Evolutionary conservation across 176 grass and related monocot genomes (phyloP), one percentile per base, ranked within the genome.

Genomic region (Ensete glaucum): DNA sequence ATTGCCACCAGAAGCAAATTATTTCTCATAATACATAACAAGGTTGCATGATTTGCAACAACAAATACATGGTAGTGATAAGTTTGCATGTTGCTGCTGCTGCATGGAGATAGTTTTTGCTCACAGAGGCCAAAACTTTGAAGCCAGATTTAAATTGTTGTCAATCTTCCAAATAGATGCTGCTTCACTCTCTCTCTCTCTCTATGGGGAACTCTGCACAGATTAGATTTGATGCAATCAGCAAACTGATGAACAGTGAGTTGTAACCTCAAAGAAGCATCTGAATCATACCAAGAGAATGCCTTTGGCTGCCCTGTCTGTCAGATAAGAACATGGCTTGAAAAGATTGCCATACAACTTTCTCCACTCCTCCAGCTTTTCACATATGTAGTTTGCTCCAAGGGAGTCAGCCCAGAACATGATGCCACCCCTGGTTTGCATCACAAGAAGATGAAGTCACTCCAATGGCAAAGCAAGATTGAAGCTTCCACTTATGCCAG

Each of bases 381-480:
- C 80, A 70, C 90, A 85, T 57, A 92, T 79, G 73, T 90, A 87
- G 52, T 92, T 90, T 50, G 85, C 85, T 56, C 93, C 90, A 7
- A 96, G 81, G 20, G 83, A 87, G 73, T 96, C 93, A 0, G 89
- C 89, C 93, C 93, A 96, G 24, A 87, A 66, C 83, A 96, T 90
- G 78, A 92, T 58, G 60, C 93, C 93, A 57, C 87, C 93, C 83
- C 93, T 96, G 66, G 11, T 83, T 69, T 63, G 25, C 13, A 50
- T 29, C 25, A 54, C 6, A 67, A 65, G 64, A 62, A 71, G 13
- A 10, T 11, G 23, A 34, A 53, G 19, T 11, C 9, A 19, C 53
- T 66, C 48, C 9, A 66, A 26, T 24, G 11, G 7, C 9, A 43
- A 8, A 74, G 67, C 9, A 59, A 74, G 25, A 3, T 5, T 56